Evolutionary conservation across 2,329 filamentous ascomycete species (phyloP).

Genomic region (Xylariaceae sp.): DNA sequence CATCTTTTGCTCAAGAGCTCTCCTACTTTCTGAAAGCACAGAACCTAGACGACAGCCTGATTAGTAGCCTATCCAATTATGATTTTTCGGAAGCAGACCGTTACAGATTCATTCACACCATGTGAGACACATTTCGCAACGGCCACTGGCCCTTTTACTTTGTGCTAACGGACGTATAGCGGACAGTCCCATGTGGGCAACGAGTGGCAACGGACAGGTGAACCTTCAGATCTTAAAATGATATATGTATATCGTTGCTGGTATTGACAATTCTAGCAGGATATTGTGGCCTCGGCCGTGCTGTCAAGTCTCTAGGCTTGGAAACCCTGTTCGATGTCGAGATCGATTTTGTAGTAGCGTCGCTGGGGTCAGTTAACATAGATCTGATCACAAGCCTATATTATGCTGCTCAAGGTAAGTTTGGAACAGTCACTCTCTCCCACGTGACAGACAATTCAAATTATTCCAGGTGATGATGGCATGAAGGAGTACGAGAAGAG

Average conservation of each 20-base stretch:
- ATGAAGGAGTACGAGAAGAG: slow-evolving; percentile 42
- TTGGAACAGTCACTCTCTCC: neutral
- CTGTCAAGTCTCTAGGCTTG: slow-evolving; percentile 62
- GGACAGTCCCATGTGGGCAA: slow-evolving; percentile 52
- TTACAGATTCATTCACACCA: slow-evolving; percentile 80
- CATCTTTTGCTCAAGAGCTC: slow-evolving; percentile 66
- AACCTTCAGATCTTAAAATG: slow-evolving; percentile 3
- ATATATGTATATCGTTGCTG: neutral
- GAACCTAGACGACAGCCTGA: slow-evolving; percentile 58
- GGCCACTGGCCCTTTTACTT: neutral
- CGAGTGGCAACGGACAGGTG: slow-evolving; percentile 39
- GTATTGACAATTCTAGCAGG: slow-evolving; percentile 44
- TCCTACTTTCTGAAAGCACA: slow-evolving; percentile 65
- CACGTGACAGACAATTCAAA: slow-evolving; percentile 3
- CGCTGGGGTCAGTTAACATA: slow-evolving; percentile 70
- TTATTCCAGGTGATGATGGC: slow-evolving; percentile 35
- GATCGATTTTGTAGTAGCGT: slow-evolving; percentile 76
- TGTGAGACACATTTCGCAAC: slow-evolving; percentile 48
- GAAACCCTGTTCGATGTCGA: slow-evolving; percentile 51
- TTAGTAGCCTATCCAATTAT: slow-evolving; percentile 68
- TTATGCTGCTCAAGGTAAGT: slow-evolving; percentile 49
- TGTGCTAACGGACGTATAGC: slow-evolving; percentile 31
- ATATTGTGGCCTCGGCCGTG: slow-evolving; percentile 66
- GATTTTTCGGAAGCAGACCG: slow-evolving; percentile 72
- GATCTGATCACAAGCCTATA: slow-evolving; percentile 59